Evolutionary conservation across 371 early-diverging fungal species (phyloP).

Genomic region (Umbelopsis sp.): DNA sequence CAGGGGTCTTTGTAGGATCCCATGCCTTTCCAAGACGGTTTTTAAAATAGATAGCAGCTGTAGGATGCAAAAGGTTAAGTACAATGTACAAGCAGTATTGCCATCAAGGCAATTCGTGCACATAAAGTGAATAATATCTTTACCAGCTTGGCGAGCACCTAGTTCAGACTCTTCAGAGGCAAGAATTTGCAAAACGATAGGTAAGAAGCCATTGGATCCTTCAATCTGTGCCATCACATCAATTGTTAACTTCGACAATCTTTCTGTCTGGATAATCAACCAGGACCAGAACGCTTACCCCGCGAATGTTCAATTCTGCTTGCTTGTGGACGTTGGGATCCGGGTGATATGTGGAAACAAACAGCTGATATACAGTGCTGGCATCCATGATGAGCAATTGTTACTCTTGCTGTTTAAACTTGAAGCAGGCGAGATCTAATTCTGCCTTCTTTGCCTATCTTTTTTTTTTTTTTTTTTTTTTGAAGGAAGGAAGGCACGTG

Average conservation of each 20-base stretch:
- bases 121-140: slow-evolving; percentile 7
- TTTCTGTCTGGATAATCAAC: background rate
- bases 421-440: background rate
- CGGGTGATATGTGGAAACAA: slow-evolving; percentile 72
- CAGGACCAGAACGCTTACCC: slow-evolving; percentile 20
- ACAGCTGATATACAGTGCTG: slow-evolving; percentile 54
- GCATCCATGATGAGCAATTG: slow-evolving; percentile 40
- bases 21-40: slow-evolving; percentile 81
- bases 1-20: slow-evolving; percentile 53
- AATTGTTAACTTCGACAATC: slow-evolving; percentile 11
- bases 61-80: background rate
- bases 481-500: background rate
- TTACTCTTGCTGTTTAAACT: background rate
- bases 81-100: background rate
- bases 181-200: slow-evolving; percentile 73
- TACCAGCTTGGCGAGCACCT: slow-evolving; percentile 81
- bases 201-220: slow-evolving; percentile 63
- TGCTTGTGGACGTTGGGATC: slow-evolving; percentile 70
- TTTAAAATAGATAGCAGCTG: slow-evolving; percentile 95
- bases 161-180: slow-evolving; percentile 63
- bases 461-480: too few species aligned
- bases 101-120: too few species aligned
- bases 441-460: background rate
- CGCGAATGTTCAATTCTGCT: slow-evolving; percentile 58
- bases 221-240: slow-evolving; percentile 48